A percentile compares a stretch with the other conserved stretches of the same genome.
Evolutionary conservation across 176 grass and related monocot species (phyloP).

Genomic region (Phragmites australis): DNA sequence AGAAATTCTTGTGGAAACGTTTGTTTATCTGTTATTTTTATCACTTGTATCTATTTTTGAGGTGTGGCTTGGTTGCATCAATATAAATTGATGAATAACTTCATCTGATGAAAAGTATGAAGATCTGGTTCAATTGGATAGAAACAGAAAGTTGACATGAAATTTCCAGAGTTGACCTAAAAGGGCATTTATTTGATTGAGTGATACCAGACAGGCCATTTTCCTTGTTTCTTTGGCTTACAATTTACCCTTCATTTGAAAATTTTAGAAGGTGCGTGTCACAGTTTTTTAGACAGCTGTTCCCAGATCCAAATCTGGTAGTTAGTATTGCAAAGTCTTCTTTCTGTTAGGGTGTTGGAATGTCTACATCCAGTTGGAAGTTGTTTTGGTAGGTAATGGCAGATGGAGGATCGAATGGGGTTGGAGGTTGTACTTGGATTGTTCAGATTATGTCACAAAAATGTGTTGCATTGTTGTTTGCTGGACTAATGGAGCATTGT

Average conservation of each 20-base stretch:
- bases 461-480: neutral
- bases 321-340: conserved; percentile 38
- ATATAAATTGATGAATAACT: neutral
- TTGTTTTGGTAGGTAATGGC: conserved; percentile 28
- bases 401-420: conserved; percentile 2
- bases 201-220: neutral
- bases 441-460: conserved; percentile 10
- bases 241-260: neutral
- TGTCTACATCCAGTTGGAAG: conserved; percentile 42
- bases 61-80: neutral
- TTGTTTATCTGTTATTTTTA: neutral
- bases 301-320: conserved; percentile 38
- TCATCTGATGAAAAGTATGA: neutral
- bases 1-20: neutral
- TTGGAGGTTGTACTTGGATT: conserved; percentile 15
- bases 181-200: neutral
- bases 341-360: conserved; percentile 45
- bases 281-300: conserved; percentile 33
- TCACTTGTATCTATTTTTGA: neutral
- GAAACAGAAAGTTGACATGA: conserved; percentile 8
- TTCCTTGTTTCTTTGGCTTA: neutral
- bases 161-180: conserved; percentile 10
- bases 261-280: neutral
- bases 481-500: neutral
- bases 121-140: neutral